Conservation (phyloP, 176 grass and related monocot species). For the Phragmites australis region DNA sequence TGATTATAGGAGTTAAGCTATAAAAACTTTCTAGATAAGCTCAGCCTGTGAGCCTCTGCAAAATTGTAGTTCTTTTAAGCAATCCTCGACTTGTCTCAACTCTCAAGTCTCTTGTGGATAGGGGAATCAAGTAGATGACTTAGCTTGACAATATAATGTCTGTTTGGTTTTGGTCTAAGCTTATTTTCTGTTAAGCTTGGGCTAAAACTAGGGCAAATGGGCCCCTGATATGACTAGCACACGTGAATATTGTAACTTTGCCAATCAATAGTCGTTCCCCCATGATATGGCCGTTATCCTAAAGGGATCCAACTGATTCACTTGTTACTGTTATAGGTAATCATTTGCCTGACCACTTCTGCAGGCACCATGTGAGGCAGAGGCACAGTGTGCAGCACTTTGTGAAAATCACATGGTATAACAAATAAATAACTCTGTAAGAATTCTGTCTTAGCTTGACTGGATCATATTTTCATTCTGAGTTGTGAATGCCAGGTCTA, state of each 20-base stretch:
- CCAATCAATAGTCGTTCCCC: neutral
- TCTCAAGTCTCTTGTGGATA: neutral
- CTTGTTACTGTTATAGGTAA: neutral
- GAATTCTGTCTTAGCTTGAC: constrained; percentile 36
- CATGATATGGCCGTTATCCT: neutral
- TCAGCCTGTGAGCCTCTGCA: constrained; percentile 1
- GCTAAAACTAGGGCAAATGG: neutral
- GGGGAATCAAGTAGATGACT: neutral
- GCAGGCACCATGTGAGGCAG: constrained; percentile 95
- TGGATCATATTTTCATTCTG: constrained; percentile 28
- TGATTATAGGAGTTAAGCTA: neutral
- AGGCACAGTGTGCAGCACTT: constrained; percentile 89
- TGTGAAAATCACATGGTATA: constrained; percentile 76
- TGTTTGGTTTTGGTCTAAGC: constrained; percentile 22
- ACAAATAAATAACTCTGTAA: no score
- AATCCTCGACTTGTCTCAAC: neutral
- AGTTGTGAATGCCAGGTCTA: no score
- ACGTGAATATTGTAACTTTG: constrained; percentile 15
- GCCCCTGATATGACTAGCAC: neutral
- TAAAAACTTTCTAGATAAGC: constrained; percentile 4
- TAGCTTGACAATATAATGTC: neutral
- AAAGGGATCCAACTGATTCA: neutral
- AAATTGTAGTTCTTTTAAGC: neutral
- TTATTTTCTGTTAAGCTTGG: neutral
- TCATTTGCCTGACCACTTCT: no score